A percentile compares a stretch with the other conserved stretches of the same genome.
These are phyloP conservation scores for Irineochytrium annulatum DNA, from an alignment of 192 early-diverging fungal genomes.

Conservation along the genomic window DNA sequence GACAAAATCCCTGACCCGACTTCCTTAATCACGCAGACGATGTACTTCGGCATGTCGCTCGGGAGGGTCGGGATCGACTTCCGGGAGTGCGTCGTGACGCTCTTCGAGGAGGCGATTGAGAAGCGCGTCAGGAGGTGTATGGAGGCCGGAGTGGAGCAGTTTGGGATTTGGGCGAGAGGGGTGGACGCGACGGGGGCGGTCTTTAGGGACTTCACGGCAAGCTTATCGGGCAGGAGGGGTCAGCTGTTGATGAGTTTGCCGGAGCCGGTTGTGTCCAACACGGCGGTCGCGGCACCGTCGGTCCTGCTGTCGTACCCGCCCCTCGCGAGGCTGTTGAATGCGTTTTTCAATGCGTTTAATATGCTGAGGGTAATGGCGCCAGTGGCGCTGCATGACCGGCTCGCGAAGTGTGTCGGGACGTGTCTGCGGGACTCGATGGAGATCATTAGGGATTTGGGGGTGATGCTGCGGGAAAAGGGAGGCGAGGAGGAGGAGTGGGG, in stretches of 20 bases:
- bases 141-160: too few relatives aligned
- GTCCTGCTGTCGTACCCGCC: slow-evolving; percentile 60
- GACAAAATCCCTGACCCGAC: slow-evolving; percentile 55
- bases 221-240: neutral
- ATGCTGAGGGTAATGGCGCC: slow-evolving; percentile 42
- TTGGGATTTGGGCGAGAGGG: slow-evolving; percentile 11
- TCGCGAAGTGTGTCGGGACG: neutral
- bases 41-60: slow-evolving; percentile 79
- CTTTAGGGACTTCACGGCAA: neutral
- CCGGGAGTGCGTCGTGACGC: slow-evolving; percentile 49
- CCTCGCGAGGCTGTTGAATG: slow-evolving; percentile 63
- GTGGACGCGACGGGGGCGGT: neutral
- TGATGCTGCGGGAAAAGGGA: neutral
- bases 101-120: slow-evolving; percentile 62
- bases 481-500: neutral
- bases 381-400: neutral
- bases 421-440: neutral
- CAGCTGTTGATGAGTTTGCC: neutral
- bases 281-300: slow-evolving; percentile 46
- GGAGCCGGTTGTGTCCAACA: neutral
- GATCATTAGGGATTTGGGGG: neutral
- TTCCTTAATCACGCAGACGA: slow-evolving; percentile 61
- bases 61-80: slow-evolving; percentile 76
- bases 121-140: too few relatives aligned
- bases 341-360: slow-evolving; percentile 59